Evolutionary conservation across 495 filamentous ascomycete genomes (phyloP).

Genomic region (Aspergillus funiculosus): DNA sequence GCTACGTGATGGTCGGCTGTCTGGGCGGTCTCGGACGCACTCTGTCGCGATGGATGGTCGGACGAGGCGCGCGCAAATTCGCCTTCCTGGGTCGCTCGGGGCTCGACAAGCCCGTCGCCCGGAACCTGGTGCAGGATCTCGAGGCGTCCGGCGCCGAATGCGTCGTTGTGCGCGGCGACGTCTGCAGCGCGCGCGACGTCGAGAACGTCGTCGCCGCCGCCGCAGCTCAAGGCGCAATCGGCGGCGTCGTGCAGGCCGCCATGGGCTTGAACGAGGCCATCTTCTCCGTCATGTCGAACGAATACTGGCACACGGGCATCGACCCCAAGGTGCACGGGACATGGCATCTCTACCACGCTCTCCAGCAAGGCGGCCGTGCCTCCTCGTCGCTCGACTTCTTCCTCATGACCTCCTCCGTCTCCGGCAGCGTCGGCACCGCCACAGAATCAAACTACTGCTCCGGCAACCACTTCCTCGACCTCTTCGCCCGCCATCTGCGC

Average conservation of each 20-base stretch:
- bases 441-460: conserved; percentile 34
- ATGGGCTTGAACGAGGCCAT: conserved; percentile 39
- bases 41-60: conserved; percentile 52
- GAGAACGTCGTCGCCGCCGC: not conserved
- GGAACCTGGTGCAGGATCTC: conserved; percentile 33
- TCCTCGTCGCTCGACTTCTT: conserved; percentile 44
- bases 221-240: conserved; percentile 2
- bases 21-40: conserved; percentile 55
- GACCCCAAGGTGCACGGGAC: conserved; percentile 43
- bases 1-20: conserved; percentile 44
- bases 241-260: conserved; percentile 27
- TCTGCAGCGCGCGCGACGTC: conserved; percentile 6
- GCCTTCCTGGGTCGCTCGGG: conserved; percentile 38
- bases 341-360: conserved; percentile 51
- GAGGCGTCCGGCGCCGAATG: conserved; percentile 11
- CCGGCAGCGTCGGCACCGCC: conserved; percentile 26
- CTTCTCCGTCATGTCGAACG: conserved; percentile 32
- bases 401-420: conserved; percentile 36
- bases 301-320: conserved; percentile 32
- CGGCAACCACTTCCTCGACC: conserved; percentile 32
- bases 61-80: conserved; percentile 49
- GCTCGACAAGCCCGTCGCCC: not conserved
- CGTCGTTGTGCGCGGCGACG: conserved; percentile 15
- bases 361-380: conserved; percentile 20
- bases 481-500: conserved; percentile 28